Conservation (phyloP, 2,329 filamentous ascomycete genomes). For the Phoma sp. region DNA sequence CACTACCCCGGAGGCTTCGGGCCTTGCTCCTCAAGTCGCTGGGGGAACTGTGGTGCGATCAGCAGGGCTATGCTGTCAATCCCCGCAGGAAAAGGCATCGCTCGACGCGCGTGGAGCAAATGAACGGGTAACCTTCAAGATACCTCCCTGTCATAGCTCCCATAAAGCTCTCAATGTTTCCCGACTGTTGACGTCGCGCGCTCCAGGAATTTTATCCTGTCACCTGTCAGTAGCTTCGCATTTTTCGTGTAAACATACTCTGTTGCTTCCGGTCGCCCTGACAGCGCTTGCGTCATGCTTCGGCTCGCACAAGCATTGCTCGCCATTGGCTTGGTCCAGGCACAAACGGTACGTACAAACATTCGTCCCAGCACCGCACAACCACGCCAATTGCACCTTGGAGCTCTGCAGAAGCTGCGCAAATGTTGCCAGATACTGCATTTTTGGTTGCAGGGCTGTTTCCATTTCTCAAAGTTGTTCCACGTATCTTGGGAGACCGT, state of each 20-base stretch:
- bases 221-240: constrained; percentile 20
- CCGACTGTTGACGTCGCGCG: constrained; percentile 22
- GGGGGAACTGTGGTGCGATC: constrained; percentile 28
- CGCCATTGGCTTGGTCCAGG: constrained; percentile 38
- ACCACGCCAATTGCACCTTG: constrained; percentile 19
- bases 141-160: constrained; percentile 16
- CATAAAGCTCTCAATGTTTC: constrained; percentile 28
- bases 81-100: constrained; percentile 23
- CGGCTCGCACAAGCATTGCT: constrained; percentile 47
- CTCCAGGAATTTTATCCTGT: constrained; percentile 20
- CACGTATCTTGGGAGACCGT: constrained; percentile 24
- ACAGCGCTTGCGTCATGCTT: constrained; percentile 40
- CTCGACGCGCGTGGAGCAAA: constrained; percentile 24
- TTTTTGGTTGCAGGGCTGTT: constrained; percentile 38
- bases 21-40: constrained; percentile 25
- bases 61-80: constrained; percentile 27
- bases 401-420: constrained; percentile 29
- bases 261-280: constrained; percentile 20
- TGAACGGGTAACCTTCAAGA: constrained; percentile 22
- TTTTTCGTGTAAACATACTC: constrained; percentile 20
- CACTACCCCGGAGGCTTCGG: constrained; percentile 24
- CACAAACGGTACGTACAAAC: constrained; percentile 39
- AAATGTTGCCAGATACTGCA: constrained; percentile 32
- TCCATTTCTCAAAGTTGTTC: constrained; percentile 41
- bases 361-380: constrained; percentile 16